Conservation (phyloP, 2,329 filamentous ascomycete genomes). For the Colletotrichum sidae region DNA sequence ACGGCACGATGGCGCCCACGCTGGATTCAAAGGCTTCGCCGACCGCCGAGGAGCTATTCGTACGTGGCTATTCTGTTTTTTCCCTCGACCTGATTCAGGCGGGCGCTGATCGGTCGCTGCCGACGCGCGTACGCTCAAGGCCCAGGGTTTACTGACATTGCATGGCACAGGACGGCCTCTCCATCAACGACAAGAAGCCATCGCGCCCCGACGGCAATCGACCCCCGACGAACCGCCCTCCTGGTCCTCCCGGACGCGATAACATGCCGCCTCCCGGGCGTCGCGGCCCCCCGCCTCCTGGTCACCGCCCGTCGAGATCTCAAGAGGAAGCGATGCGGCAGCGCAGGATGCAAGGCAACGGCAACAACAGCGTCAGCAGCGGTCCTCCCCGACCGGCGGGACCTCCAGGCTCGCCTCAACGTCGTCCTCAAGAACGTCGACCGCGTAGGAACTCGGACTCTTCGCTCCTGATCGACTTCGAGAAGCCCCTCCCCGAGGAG, state of each 20-base stretch:
- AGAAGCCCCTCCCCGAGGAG: constrained; percentile 70
- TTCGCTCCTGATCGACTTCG: constrained; percentile 69
- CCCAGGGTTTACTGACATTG: constrained; percentile 23
- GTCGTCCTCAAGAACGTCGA: constrained; percentile 57
- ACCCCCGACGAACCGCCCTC: constrained; percentile 52
- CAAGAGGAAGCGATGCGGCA: constrained; percentile 72
- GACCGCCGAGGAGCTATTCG: constrained; percentile 79
- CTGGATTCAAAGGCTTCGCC: constrained; percentile 60
- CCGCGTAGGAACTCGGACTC: constrained; percentile 84
- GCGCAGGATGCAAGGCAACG: constrained; percentile 54
- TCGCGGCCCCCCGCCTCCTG: constrained; percentile 54
- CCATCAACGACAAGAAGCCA: constrained; percentile 69
- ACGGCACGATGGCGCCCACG: constrained; percentile 62
- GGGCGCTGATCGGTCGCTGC: constrained; percentile 1
- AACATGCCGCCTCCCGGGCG: constrained; percentile 61
- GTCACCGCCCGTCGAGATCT: constrained; percentile 73
- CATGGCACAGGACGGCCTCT: constrained; percentile 71
- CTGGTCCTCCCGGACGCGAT: constrained; percentile 55
- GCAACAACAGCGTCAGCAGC: constrained; percentile 47
- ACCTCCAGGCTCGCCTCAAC: constrained; percentile 53
- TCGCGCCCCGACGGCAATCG: constrained; percentile 44
- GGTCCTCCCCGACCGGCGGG: constrained; percentile 46
- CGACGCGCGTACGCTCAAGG: background rate
- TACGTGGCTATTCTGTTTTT: constrained; percentile 61
- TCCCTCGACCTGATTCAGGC: background rate